Conservation (phyloP, 257 asterid species). For the Capsicum pubescens region DNA sequence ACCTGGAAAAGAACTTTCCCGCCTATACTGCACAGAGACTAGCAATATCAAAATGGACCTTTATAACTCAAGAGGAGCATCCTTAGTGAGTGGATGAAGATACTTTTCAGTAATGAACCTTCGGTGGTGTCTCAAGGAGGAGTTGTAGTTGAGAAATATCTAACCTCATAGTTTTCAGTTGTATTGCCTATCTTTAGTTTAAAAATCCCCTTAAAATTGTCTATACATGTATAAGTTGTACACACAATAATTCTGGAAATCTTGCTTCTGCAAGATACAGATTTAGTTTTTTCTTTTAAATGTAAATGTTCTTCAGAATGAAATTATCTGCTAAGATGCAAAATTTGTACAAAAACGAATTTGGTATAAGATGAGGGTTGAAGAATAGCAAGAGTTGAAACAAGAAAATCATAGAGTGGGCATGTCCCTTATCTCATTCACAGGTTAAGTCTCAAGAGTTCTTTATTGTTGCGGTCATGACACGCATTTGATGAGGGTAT, state of each 20-base stretch:
- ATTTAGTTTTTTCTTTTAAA: not conserved
- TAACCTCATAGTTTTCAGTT: constrained; percentile 80
- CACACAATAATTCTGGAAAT: not conserved
- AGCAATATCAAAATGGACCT: constrained; percentile 71
- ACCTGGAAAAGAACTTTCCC: constrained; percentile 63
- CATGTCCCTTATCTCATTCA: not conserved
- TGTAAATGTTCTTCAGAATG: not conserved
- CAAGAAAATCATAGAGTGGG: not conserved
- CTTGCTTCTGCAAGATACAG: not conserved
- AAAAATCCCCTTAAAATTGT: constrained; percentile 62
- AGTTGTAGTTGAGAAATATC: constrained; percentile 48
- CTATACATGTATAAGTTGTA: constrained; percentile 17
- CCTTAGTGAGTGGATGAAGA: constrained; percentile 79
- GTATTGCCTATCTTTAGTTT: constrained; percentile 76
- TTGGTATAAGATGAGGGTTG: not conserved
- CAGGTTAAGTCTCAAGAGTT: constrained; percentile 43
- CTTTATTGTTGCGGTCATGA: constrained; percentile 55
- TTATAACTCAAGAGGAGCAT: constrained; percentile 50
- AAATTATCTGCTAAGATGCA: not conserved
- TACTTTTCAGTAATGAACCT: constrained; percentile 51
- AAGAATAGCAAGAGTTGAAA: constrained; percentile 1
- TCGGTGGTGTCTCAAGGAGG: constrained; percentile 35
- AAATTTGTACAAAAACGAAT: not conserved
- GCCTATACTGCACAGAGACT: constrained; percentile 54
- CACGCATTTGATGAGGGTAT: constrained; percentile 61